Evolutionary conservation across 2,329 filamentous ascomycete genomes (phyloP), one percentile per base, ranked within the genome.

Genomic region (Podosphaera fusca): DNA sequence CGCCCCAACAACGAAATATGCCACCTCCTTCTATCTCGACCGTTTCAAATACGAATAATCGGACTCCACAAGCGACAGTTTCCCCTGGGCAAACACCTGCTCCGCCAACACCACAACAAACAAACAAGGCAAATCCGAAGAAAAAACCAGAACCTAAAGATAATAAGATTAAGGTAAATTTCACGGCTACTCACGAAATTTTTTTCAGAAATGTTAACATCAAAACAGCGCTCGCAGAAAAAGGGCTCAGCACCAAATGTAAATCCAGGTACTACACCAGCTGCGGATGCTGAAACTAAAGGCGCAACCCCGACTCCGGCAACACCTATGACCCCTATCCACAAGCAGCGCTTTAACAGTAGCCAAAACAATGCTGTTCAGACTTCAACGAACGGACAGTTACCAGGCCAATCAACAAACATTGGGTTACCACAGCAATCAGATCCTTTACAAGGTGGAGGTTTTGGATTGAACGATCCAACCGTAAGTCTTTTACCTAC

Each of bases 111-210:
- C 86, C 86, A 1, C 81, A 79, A 55, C 84, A 87, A 66, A 69
- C 73, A 1, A 82, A 81, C 66, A 90, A 90, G 72, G 70, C 82
- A 3, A 81, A 79, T 38, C 83, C 84, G 0, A 89, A 87, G 69
- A 88, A 87, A 69, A 90, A 90, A 76, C 85, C 87, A 73, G 79
- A 84, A 0, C 85, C 85, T 66, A 90, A 90, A 77, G 87, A 88
- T 73, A 77, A 77, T 4, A 84, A 82, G 69, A 59, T 63, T 62
- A 86, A 87, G 80, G 83, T 85, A 76, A 71, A 72, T 65, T 63
- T 61, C 60, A 61, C 65, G 63, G 62, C 61, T 62, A 64, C 64
- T 58, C 62, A 64, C 61, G 61, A 58, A 62, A 62, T 63, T 64
- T 63, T 64, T 67, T 66, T 63, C 65, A 61, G 64, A 67, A 65